These are phyloP conservation scores for Mytilinidion resinicola DNA, from an alignment of 495 filamentous ascomycete genomes.

Conservation along the genomic window DNA sequence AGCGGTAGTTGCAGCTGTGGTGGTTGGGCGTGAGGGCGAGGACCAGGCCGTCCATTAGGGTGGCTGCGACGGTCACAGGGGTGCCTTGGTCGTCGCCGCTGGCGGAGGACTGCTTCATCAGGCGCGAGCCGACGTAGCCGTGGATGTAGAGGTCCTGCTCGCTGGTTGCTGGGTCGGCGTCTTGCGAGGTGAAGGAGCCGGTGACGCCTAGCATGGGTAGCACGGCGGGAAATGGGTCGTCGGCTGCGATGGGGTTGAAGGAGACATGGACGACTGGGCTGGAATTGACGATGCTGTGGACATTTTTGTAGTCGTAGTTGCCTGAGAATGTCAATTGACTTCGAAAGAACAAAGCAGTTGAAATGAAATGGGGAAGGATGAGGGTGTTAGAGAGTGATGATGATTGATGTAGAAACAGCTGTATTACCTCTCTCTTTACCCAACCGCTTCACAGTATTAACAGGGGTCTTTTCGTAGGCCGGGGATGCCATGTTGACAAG, in stretches of 20 bases:
- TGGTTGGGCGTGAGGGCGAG: conserved; percentile 60
- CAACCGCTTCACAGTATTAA: conserved; percentile 1
- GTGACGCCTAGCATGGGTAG: conserved; percentile 86
- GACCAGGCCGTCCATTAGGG: conserved; percentile 64
- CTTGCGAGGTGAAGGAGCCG: conserved; percentile 57
- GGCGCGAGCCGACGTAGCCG: conserved; percentile 72
- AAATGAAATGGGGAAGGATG: background rate
- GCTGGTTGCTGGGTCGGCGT: conserved; percentile 44
- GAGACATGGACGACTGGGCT: conserved; percentile 45
- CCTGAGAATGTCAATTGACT: conserved; percentile 37
- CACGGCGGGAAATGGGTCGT: conserved; percentile 61
- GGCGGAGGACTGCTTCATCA: conserved; percentile 49
- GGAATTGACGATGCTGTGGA: conserved; percentile 73
- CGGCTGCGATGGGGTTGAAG: conserved; percentile 52
- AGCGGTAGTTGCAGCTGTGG: conserved; percentile 85
- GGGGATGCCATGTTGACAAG: conserved; percentile 5
- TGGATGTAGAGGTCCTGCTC: conserved; percentile 78
- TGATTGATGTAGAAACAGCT: background rate
- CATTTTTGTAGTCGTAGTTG: conserved; percentile 67
- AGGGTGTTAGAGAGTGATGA: background rate
- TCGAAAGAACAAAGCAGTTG: background rate
- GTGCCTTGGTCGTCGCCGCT: conserved; percentile 37
- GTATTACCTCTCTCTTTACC: conserved; percentile 8
- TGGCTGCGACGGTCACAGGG: conserved; percentile 57
- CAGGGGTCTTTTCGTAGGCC: conserved; percentile 4